phyloP scores from a whole-genome alignment of 106 monocot species.

The Xerophyta viscosa region DNA sequence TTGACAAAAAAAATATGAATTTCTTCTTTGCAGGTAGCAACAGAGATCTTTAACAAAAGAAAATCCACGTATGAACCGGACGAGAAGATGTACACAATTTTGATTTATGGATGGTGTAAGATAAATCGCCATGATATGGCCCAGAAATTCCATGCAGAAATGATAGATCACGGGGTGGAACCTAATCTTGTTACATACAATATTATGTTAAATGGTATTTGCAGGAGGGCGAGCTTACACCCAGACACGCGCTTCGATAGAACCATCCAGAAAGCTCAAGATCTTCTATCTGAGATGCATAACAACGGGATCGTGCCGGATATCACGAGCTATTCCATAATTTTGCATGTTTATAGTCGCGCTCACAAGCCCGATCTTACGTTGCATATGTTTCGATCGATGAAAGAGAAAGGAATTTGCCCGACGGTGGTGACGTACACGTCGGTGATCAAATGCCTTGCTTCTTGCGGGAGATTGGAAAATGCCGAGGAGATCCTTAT shows the following conservation, averaged over 20 bases:
- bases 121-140: constrained; percentile 61
- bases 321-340: constrained; percentile 78
- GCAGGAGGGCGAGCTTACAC: constrained; percentile 73
- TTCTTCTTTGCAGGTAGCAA: constrained; percentile 52
- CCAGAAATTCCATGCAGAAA: constrained; percentile 61
- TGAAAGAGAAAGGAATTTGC: constrained; percentile 77
- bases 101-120: constrained; percentile 97
- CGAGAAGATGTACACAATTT: constrained; percentile 74
- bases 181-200: constrained; percentile 89
- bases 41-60: constrained; percentile 88
- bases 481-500: constrained; percentile 68
- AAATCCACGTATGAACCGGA: constrained; percentile 49
- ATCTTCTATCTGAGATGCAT: constrained; percentile 63
- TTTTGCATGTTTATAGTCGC: constrained; percentile 87
- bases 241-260: constrained; percentile 69
- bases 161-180: constrained; percentile 57
- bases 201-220: constrained; percentile 76
- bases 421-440: constrained; percentile 89
- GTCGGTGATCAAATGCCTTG: constrained; percentile 83
- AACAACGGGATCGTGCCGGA: constrained; percentile 78
- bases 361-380: constrained; percentile 84
- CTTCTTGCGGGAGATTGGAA: constrained; percentile 83
- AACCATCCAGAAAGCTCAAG: constrained; percentile 49
- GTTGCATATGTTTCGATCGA: constrained; percentile 37
- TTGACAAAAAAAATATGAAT: background rate